Percentiles rank a stretch among this genome's conserved stretches.
Evolutionary conservation across 2,329 filamentous ascomycete species (phyloP).

Genomic region (Dactylellina sp.): DNA sequence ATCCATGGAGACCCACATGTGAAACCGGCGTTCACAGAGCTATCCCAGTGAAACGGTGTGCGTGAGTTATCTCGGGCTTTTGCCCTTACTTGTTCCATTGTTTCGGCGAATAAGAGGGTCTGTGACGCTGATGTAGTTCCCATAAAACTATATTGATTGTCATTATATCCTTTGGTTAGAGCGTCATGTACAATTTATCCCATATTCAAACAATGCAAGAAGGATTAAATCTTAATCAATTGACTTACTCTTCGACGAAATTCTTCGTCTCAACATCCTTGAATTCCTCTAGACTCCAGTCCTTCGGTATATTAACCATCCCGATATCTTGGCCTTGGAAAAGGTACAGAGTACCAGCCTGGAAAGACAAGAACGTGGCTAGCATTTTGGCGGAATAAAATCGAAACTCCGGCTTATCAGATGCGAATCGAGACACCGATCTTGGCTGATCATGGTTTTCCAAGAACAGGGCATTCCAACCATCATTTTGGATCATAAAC

Average conservation of each 20-base stretch:
- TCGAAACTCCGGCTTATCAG: conserved; percentile 67
- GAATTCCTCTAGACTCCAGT: conserved; percentile 75
- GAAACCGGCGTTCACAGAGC: conserved; percentile 73
- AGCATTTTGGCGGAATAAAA: conserved; percentile 72
- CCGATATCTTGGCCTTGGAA: conserved; percentile 78
- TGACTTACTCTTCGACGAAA: no score
- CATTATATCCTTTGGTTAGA: no score
- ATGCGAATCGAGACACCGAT: conserved; percentile 69
- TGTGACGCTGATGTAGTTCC: no score
- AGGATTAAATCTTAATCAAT: no score
- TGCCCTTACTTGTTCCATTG: conserved; percentile 64
- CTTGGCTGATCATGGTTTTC: conserved; percentile 76
- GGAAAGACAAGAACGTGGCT: conserved; percentile 70
- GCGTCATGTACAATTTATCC: no score
- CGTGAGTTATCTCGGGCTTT: conserved; percentile 73
- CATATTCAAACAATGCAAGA: no score
- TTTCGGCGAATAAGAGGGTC: conserved; percentile 57
- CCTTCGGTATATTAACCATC: conserved; percentile 73
- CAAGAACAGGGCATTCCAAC: conserved; percentile 74
- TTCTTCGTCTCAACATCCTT: conserved; percentile 73
- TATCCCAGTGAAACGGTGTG: conserved; percentile 78
- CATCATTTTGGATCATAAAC: conserved; percentile 71
- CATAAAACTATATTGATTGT: no score
- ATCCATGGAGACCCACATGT: conserved; percentile 76
- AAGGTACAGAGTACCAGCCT: conserved; percentile 74